Conservation (phyloP, 331 rosid genomes). For the Saraca asoca region DNA sequence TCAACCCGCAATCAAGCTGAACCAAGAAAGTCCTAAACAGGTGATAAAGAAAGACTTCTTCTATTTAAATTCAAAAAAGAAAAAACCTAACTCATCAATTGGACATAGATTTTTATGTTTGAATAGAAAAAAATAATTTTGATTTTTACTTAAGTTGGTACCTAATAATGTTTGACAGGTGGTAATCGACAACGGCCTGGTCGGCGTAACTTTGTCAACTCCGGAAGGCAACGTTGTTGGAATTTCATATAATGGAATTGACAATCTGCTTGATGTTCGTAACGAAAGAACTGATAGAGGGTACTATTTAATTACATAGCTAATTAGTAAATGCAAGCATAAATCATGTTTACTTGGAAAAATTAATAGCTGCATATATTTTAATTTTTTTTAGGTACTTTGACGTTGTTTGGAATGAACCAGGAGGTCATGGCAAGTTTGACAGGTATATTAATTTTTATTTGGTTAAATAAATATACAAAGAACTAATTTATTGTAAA, state of each 20-base stretch:
- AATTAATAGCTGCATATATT: no score
- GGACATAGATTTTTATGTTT: neutral
- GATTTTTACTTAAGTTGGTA: no score
- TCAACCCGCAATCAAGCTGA: constrained; percentile 22
- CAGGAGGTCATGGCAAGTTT: neutral
- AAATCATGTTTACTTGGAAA: no score
- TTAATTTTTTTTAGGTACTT: constrained; percentile 60
- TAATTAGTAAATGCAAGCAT: no score
- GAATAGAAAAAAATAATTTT: neutral
- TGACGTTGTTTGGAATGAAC: constrained; percentile 73
- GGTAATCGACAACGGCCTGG: constrained; percentile 69
- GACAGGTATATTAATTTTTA: constrained; percentile 62
- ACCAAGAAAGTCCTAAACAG: constrained; percentile 12
- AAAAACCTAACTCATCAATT: neutral
- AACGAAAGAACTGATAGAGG: constrained; percentile 61
- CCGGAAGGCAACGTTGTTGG: constrained; percentile 67
- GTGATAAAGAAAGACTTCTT: no score
- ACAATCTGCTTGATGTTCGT: constrained; percentile 56
- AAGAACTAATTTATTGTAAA: no score
- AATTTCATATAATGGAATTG: constrained; percentile 64
- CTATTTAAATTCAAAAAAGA: no score
- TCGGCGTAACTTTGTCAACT: constrained; percentile 54
- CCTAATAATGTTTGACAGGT: constrained; percentile 39
- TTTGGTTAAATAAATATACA: no score
- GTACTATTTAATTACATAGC: constrained; percentile 35